Evolutionary conservation across 345 rosid species (phyloP), one percentile per base, ranked within the genome.

Genomic region (Odontarrhena argentea): DNA sequence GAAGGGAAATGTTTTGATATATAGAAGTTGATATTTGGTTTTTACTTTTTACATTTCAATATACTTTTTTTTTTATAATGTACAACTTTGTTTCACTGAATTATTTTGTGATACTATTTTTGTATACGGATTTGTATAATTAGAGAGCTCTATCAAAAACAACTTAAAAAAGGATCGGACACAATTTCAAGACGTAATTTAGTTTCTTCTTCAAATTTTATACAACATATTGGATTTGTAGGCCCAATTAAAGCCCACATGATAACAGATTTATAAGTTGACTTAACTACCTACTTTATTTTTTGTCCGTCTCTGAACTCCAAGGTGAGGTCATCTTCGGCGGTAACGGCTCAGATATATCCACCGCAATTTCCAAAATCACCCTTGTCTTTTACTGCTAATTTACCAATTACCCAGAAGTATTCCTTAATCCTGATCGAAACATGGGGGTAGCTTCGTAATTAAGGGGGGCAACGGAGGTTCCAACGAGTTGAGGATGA

Each of bases 401-500:
- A 15, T 57, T 61, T 11, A 57, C 72, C 38, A n/a, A 2, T 6
- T 4, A 41, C 9, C 53, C 42, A 22, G 1, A 9, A 18, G 2
- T 18, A 34, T 24, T 22, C n/a, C 13, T 2, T 2, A 34, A 30
- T 22, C n/a, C 13, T 2, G 2, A 6, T 9, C 10, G 74, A 47
- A 14, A 38, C 6, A 0, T 13, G 62, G 60, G 80, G 84, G 71
- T 44, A 77, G 38, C 36, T 8, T 36, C 9, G 71, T 58, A 9
- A 72, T 11, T 22, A 5, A 18, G 22, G 6, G 2, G 12, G 0
- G 2, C 24, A 59, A 60, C 67, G 76, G 76, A 72, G 71, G 66
- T 73, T 65, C 54, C 48, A 73, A 74, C 77, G 77, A 74, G 69
- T 37, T 55, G 73, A 70, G 79, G 89, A 83, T 71, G 86, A 77